Conservation (phyloP, 169 alveolate species). For the Toxoplasma gondii region DNA sequence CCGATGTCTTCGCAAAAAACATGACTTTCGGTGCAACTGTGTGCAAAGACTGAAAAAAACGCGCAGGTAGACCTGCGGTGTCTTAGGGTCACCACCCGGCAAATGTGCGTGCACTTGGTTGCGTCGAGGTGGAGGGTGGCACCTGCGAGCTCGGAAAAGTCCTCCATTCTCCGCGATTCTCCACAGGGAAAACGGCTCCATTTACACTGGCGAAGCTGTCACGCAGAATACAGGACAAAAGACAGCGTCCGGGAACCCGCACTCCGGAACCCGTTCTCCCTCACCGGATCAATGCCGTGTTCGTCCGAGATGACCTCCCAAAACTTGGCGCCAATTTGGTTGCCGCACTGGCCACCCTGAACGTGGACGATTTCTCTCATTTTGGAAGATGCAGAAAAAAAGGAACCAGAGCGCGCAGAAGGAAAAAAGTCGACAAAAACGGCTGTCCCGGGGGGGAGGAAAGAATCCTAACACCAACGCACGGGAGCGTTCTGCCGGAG, state of each 20-base stretch:
- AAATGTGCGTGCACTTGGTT: too few relatives aligned
- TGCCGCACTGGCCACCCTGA: conserved; percentile 99
- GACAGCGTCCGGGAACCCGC: not conserved
- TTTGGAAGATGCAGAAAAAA: conserved; percentile 33
- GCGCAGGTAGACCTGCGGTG: not conserved
- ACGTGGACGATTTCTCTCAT: conserved; percentile 99
- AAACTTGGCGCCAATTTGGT: conserved; percentile 98
- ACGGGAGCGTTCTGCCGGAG: not conserved
- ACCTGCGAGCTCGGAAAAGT: too few relatives aligned
- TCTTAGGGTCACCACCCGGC: too few relatives aligned
- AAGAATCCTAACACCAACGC: not conserved
- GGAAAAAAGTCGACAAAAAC: not conserved
- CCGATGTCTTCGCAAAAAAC: too few relatives aligned
- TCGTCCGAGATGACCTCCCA: conserved; percentile 99
- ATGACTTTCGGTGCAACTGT: not conserved
- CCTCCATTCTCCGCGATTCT: too few relatives aligned
- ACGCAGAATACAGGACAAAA: not conserved
- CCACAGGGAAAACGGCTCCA: too few relatives aligned
- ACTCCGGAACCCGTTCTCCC: not conserved
- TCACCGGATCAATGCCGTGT: conserved; percentile 95
- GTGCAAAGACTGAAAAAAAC: not conserved
- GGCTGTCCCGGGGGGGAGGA: not conserved
- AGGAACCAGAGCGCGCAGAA: not conserved
- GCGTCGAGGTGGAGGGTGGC: too few relatives aligned
- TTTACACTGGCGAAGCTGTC: not conserved